A percentile compares a stretch with the other conserved stretches of the same genome.
These are phyloP conservation scores for Rhododendron simsii DNA, from an alignment of 148 eudicot species.

Conservation along the genomic window DNA sequence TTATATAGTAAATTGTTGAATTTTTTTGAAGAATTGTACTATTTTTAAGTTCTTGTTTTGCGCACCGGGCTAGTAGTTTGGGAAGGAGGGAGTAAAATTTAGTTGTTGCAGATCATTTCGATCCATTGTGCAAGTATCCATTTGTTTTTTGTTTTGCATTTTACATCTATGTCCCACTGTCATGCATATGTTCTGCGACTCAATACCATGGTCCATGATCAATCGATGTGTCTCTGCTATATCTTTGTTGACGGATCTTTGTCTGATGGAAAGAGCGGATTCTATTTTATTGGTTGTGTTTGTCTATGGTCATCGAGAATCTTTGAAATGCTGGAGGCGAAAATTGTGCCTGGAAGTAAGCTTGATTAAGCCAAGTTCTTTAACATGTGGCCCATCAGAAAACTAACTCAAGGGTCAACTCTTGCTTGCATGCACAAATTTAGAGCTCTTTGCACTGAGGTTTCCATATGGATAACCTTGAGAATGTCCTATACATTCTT, in stretches of 20 bases:
- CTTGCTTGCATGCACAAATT: neutral
- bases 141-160: neutral
- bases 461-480: neutral
- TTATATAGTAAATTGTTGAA: too few relatives aligned
- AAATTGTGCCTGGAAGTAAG: neutral
- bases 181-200: neutral
- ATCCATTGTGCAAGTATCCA: neutral
- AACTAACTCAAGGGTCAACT: neutral
- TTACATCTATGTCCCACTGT: neutral
- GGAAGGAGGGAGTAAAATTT: neutral
- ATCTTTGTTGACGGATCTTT: neutral
- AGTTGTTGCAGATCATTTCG: neutral
- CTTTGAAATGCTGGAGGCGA: neutral
- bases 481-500: neutral
- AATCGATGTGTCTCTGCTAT: slow-evolving; percentile 12
- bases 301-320: neutral
- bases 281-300: neutral
- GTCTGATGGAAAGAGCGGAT: neutral
- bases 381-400: neutral
- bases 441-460: neutral
- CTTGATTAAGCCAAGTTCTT: neutral
- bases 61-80: too few relatives aligned
- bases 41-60: neutral
- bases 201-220: neutral
- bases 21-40: too few relatives aligned